Evolutionary conservation across 1,284 basidiomycete species (phyloP), one percentile per base, ranked within the genome.

Genomic region (Cystobasidium slooffiae): DNA sequence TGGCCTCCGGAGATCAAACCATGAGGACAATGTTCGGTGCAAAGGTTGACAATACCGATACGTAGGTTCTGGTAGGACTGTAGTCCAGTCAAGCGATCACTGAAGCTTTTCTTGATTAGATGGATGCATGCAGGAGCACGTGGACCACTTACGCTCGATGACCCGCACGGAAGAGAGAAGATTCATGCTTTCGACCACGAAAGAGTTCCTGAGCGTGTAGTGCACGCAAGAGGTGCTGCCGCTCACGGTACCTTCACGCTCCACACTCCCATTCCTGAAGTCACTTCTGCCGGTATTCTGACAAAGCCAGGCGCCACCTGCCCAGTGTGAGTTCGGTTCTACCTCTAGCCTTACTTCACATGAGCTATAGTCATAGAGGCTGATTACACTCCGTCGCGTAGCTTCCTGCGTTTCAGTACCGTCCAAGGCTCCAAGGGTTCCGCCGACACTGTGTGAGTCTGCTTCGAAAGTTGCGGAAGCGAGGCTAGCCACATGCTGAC

Each of bases 241-340:
- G 91, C 90, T 6, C 91, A 92, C 81, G 91, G 92, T 1, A 86
- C 88, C 80, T 94, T 94, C 86, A 88, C 86, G 81, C 87, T 90
- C 1, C 88, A 88, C 80, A 87, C 90, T 76, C 82, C 87, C 68
- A 82, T 86, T 53, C 84, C 85, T 9, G 88, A 90, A 78, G 88
- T 88, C 80, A 90, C 89, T 1, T 85, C 81, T 69, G 89, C 90
- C 0, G 84, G 85, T 14, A 88, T 93, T 55, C 82, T 94, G 76
- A 92, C 88, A 18, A 90, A 92, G 78, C 64, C 73, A 16, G 87
- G 87, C 51, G 85, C 88, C 68, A 87, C 85, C 1, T 93, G 90
- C 0, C 89, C 91, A 1, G 86, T 88, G 55, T 58, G 6, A 31
- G 55, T 56, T 20, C 51, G 7, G 7, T 53, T n/a, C 9, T 53